These are phyloP conservation scores for Talaromyces sp. DNA, from an alignment of 2,329 filamentous ascomycete species.

Conservation along the genomic window DNA sequence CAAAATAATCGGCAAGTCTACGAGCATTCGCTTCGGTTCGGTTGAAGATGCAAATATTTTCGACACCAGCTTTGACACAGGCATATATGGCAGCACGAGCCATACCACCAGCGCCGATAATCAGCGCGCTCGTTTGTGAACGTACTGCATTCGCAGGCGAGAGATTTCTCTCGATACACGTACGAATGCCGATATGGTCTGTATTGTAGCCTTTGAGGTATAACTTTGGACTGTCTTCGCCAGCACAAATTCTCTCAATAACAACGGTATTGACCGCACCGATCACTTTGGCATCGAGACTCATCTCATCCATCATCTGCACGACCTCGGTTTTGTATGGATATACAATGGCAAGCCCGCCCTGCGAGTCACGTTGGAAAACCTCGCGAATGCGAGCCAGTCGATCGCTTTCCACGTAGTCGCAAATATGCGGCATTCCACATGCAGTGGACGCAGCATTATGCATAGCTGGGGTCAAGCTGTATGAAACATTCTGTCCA, in stretches of 20 bases:
- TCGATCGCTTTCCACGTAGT: slow-evolving; percentile 62
- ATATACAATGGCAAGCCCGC: slow-evolving; percentile 68
- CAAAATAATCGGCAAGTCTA: slow-evolving; percentile 38
- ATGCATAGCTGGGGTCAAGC: slow-evolving; percentile 75
- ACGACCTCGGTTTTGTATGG: slow-evolving; percentile 74
- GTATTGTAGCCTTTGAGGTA: slow-evolving; percentile 77
- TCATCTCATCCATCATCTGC: slow-evolving; percentile 63
- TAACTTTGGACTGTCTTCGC: slow-evolving; percentile 64
- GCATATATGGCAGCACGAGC: slow-evolving; percentile 44
- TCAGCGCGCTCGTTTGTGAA: slow-evolving; percentile 55
- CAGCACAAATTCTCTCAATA: slow-evolving; percentile 61
- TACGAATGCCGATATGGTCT: slow-evolving; percentile 76
- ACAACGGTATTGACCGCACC: slow-evolving; percentile 75
- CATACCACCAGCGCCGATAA: slow-evolving; percentile 61
- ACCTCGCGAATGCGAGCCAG: slow-evolving; percentile 64
- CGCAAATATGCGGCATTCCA: slow-evolving; percentile 68
- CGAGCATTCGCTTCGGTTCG: slow-evolving; percentile 37
- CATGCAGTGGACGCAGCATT: slow-evolving; percentile 65
- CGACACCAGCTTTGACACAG: slow-evolving; percentile 40
- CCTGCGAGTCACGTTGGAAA: slow-evolving; percentile 66
- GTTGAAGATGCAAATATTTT: slow-evolving; percentile 41
- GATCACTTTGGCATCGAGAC: slow-evolving; percentile 70
- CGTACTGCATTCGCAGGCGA: slow-evolving; percentile 69
- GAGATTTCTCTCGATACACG: slow-evolving; percentile 68
- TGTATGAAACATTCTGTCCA: slow-evolving; percentile 70